Percentiles rank a stretch among this genome's conserved stretches.
These are phyloP conservation scores for Trichoderma gamsii DNA, from an alignment of 495 filamentous ascomycete genomes.

Conservation along the genomic window DNA sequence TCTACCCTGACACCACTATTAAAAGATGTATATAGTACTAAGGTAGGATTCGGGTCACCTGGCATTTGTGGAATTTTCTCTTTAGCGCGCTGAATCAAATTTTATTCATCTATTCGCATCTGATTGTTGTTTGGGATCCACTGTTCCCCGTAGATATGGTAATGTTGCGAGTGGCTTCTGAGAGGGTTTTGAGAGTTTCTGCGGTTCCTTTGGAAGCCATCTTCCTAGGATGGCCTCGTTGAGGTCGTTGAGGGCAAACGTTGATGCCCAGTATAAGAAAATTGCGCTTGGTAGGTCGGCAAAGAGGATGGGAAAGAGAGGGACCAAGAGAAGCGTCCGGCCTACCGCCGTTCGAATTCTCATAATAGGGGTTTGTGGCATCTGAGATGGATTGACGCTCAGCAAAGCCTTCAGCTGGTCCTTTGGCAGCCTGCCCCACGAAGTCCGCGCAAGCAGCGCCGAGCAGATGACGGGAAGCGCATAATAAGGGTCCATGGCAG, in stretches of 20 bases:
- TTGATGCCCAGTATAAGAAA: slow-evolving; percentile 16
- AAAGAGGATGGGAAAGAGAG: slow-evolving; percentile 10
- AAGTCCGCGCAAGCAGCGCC: slow-evolving; percentile 20
- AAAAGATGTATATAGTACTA: slow-evolving; percentile 1
- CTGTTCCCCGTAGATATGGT: neutral
- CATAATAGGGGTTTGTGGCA: slow-evolving; percentile 28
- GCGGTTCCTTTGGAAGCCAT: neutral
- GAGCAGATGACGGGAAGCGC: slow-evolving; percentile 58
- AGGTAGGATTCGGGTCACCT: slow-evolving; percentile 5
- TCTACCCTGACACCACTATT: neutral
- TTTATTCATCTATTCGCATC: slow-evolving; percentile 16
- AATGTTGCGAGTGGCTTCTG: neutral
- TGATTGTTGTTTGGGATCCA: neutral
- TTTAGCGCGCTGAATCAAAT: slow-evolving; percentile 13
- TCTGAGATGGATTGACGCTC: slow-evolving; percentile 21
- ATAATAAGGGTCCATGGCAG: slow-evolving; percentile 61
- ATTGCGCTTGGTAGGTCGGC: slow-evolving; percentile 10
- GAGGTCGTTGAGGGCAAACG: slow-evolving; percentile 5
- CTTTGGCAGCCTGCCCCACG: slow-evolving; percentile 1
- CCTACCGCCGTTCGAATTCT: slow-evolving; percentile 15
- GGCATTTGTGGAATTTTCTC: slow-evolving; percentile 22
- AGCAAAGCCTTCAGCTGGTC: neutral
- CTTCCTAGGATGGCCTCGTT: slow-evolving; percentile 1
- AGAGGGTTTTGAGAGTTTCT: neutral
- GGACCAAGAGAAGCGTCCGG: slow-evolving; percentile 14